Evolutionary conservation across 2,329 filamentous ascomycete genomes (phyloP), one percentile per base, ranked within the genome.

Genomic region (Claviceps sp.): DNA sequence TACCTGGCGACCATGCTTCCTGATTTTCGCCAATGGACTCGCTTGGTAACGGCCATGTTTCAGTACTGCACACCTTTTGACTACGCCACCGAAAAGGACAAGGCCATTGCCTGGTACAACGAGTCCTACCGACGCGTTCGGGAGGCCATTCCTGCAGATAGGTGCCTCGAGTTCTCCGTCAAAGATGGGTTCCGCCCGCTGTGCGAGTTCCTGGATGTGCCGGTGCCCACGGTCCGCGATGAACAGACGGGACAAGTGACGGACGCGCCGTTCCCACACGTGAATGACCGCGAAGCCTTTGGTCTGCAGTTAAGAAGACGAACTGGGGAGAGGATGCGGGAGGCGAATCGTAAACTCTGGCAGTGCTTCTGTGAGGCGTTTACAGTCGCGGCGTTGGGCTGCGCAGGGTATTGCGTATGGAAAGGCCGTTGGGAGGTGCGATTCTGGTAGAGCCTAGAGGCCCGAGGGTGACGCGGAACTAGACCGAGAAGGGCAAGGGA

Each of bases 121-220:
- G 55, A 60, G 22, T 64, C 65, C 39, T 72, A 72, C 51, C 57
- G 60, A 22, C 64, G 69, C 48, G 66, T 68, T 17, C 60, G 64
- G 7, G 61, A 62, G 14, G 56, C 60, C 24, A 68, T 70, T 17
- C 60, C 65, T 6, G 57, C 55, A 3, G 62, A 66, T 13, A 59
- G 65, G 0, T 56, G 69, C 22, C 57, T 73, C 22, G 68, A 73
- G 52, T 73, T 62, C 54, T 58, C 56, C n/a, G 60, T 71, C 14
- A 60, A 61, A 26, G 64, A 69, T 6, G 70, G 70, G 2, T 73
- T 69, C 68, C 60, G 47, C n/a, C 69, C 71, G 10, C 61, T 73
- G 10, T 73, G 70, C 49, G 52, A 62, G 19, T 66, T 69, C 39
- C 61, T 74, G 2, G 65, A 58, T 7, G 66, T 71, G 42, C 60